These are phyloP conservation scores for Juncus inflexus DNA, from an alignment of 176 grass and related monocot genomes.

Conservation along the genomic window DNA sequence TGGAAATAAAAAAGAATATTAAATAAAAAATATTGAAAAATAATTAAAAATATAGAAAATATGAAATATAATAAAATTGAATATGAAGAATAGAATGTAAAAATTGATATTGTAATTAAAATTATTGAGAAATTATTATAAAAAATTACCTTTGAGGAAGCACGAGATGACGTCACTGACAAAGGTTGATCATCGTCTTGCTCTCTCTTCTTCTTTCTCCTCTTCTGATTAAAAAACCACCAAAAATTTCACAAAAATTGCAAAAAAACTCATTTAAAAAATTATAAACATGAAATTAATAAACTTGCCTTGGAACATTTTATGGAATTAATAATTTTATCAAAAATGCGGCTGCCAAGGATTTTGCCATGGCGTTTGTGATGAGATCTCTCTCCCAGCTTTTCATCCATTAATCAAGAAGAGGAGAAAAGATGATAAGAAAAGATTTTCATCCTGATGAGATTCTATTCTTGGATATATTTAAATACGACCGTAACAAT, in stretches of 20 bases:
- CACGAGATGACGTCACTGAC: neutral
- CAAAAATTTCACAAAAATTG: too few species aligned
- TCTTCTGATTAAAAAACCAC: slow-evolving; percentile 1
- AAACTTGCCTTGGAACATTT: slow-evolving; percentile 15
- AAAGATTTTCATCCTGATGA: neutral
- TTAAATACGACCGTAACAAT: neutral
- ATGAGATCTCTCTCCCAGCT: slow-evolving; percentile 14
- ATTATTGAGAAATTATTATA: neutral
- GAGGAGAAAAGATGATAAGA: neutral
- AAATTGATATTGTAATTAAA: neutral
- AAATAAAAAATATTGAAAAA: too few species aligned
- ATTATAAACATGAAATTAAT: neutral
- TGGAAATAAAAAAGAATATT: neutral
- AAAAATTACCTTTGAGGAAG: slow-evolving; percentile 7
- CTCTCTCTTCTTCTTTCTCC: slow-evolving; percentile 27
- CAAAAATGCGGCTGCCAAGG: slow-evolving; percentile 19
- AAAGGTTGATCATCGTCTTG: slow-evolving; percentile 8
- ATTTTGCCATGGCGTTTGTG: slow-evolving; percentile 3
- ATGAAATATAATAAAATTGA: neutral
- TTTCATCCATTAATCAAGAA: slow-evolving; percentile 14
- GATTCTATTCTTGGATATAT: neutral
- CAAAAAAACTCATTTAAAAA: too few species aligned
- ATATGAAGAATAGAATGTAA: neutral
- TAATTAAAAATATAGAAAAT: too few species aligned
- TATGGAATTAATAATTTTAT: slow-evolving; percentile 26